Evolutionary conservation across 257 asterid species (phyloP).

Genomic region (Nemophila menziesii): DNA sequence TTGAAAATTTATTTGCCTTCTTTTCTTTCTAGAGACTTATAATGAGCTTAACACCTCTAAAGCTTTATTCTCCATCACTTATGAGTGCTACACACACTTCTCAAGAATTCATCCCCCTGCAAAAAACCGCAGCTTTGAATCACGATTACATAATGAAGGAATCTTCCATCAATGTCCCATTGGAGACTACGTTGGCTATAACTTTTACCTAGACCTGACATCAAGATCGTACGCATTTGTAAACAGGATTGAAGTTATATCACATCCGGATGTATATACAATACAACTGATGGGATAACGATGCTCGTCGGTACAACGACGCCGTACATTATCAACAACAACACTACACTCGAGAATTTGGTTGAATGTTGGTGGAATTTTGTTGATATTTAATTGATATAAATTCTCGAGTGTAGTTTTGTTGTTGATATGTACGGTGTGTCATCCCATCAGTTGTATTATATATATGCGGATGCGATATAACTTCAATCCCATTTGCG

Average conservation of each 20-base stretch:
- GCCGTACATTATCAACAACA: constrained; percentile 30
- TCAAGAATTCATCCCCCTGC: constrained; percentile 63
- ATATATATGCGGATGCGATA: constrained; percentile 85
- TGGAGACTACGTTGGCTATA: constrained; percentile 27
- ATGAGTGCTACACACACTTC: constrained; percentile 45
- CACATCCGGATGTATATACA: constrained; percentile 91
- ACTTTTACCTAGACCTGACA: constrained; percentile 62
- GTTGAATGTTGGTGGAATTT: too few species aligned
- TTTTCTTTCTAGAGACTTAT: constrained; percentile 70
- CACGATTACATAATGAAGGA: constrained; percentile 60
- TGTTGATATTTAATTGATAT: constrained; percentile 74
- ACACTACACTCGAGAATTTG: constrained; percentile 65
- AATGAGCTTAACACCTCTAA: constrained; percentile 36
- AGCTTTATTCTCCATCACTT: constrained; percentile 49
- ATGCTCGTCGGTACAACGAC: constrained; percentile 34
- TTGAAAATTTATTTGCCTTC: constrained; percentile 59
- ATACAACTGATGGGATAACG: constrained; percentile 23
- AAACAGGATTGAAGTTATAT: constrained; percentile 73
- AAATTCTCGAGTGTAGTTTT: constrained; percentile 66
- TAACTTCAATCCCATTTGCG: constrained; percentile 71
- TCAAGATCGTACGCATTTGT: constrained; percentile 50
- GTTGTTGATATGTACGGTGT: constrained; percentile 31
- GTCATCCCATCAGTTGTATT: constrained; percentile 28
- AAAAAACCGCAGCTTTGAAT: constrained; percentile 50
- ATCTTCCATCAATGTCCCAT: constrained; percentile 46